A percentile compares a stretch with the other conserved stretches of the same genome.
These are phyloP conservation scores for Candida multigemmis DNA, from an alignment of 805 yeast genomes.

Conservation along the genomic window DNA sequence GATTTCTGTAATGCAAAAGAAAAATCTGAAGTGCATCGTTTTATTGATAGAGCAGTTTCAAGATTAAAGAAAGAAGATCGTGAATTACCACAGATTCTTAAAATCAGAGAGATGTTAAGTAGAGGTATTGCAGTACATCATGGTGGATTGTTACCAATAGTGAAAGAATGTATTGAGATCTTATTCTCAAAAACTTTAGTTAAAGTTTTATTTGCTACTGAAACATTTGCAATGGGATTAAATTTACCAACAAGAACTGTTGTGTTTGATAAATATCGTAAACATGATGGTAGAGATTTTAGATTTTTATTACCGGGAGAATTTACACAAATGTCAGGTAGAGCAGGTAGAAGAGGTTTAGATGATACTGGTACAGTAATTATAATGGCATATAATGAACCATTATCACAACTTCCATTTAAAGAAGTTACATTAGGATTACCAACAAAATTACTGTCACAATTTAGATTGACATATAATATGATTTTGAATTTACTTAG, in stretches of 20 bases:
- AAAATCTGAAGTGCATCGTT: constrained; percentile 86
- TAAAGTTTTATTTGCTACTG: constrained; percentile 91
- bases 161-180: constrained; percentile 88
- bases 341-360: constrained; percentile 97
- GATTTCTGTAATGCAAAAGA: constrained; percentile 82
- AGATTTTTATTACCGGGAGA: constrained; percentile 89
- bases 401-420: constrained; percentile 48
- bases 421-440: constrained; percentile 80
- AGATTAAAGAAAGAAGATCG: constrained; percentile 88
- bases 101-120: constrained; percentile 71
- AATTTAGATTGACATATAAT: constrained; percentile 88
- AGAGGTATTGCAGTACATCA: constrained; percentile 96
- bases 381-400: constrained; percentile 72
- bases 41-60: constrained; percentile 80
- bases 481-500: constrained; percentile 89
- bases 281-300: constrained; percentile 83
- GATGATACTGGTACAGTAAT: constrained; percentile 93
- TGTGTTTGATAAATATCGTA: constrained; percentile 74
- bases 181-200: constrained; percentile 79
- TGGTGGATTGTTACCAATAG: constrained; percentile 88
- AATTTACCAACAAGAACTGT: constrained; percentile 96
- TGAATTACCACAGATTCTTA: constrained; percentile 82
- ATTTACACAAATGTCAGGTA: constrained; percentile 97
- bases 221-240: constrained; percentile 98
- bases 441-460: constrained; percentile 85